Evolutionary conservation across 345 rosid genomes (phyloP), one percentile per base, ranked within the genome.

Genomic region (Sonneratia alba): DNA sequence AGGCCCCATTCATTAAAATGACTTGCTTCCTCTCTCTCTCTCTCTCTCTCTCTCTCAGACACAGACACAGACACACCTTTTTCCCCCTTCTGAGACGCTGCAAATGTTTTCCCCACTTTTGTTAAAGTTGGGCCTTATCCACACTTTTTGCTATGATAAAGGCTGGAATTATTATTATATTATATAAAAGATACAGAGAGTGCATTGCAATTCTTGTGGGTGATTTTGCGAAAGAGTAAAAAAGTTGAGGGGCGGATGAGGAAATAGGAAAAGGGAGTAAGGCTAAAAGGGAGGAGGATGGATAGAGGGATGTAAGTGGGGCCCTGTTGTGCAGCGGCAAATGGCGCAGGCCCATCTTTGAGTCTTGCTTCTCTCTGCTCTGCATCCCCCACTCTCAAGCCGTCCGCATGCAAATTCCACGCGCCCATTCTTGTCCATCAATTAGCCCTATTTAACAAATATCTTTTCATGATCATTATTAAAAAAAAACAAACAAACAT

Each of bases 301-400:
- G 68, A 59, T 16, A 75, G 21, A 63, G 70, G 70, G 55, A 27
- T 64, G 70, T 42, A 73, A 7, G 69, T 75, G 66, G 74, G 81
- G 70, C 40, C 72, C n/a, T 1, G 1, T n/a, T n/a, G 47, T 70
- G 66, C 80, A 80, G 80, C 83, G 79, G 79, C 79, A 61, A 80
- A 76, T n/a, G 72, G 70, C 75, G 81, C 80, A 80, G 75, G 75
- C 80, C 77, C 67, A 24, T 71, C 61, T 27, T 27, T 62, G 66
- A 73, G 27, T 73, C 10, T 42, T 6, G 42, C 68, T 53, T 73
- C 70, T 9, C 70, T 79, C 72, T 63, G 51, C 70, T 51, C n/a
- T 40, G 42, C 51, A 14, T 36, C 14, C 64, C 53, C 10, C 69
- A 70, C 48, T 70, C 67, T 72, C 34, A 1, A 13, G 51, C 37